Evolutionary conservation across 305 asterid species (phyloP).

Genomic region (Rubia peregrina): DNA sequence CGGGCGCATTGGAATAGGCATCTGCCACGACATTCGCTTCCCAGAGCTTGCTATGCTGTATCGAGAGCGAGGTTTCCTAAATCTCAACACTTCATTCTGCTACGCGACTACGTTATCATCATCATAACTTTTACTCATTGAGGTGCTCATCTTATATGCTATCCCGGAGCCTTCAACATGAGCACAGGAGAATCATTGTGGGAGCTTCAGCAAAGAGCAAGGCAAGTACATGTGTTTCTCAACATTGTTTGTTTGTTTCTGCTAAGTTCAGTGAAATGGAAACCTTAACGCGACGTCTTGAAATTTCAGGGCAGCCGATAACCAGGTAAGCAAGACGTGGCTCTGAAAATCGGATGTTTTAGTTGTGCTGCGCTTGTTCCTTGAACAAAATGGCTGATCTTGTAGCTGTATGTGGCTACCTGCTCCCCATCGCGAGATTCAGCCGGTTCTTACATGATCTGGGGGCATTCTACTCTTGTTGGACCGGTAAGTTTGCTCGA

Average conservation of each 20-base stretch:
- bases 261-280: neutral
- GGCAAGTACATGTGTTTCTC: constrained; percentile 23
- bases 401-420: constrained; percentile 34
- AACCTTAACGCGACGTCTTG: neutral
- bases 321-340: constrained; percentile 25
- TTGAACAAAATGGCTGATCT: neutral
- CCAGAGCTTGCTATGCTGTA: constrained; percentile 40
- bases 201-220: constrained; percentile 41
- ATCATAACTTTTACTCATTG: neutral
- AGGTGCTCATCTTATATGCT: constrained; percentile 38
- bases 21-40: constrained; percentile 41
- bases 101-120: neutral
- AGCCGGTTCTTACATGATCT: constrained; percentile 30
- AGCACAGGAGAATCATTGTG: constrained; percentile 35
- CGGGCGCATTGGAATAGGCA: constrained; percentile 38
- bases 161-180: constrained; percentile 42
- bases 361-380: neutral
- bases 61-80: constrained; percentile 26
- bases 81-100: neutral
- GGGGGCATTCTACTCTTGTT: constrained; percentile 39
- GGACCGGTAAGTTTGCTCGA: constrained; percentile 28
- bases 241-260: neutral
- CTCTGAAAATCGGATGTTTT: neutral
- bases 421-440: constrained; percentile 43
- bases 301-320: constrained; percentile 42